These are phyloP conservation scores for Hebeloma cylindrosporum DNA, from an alignment of 768 basidiomycete genomes.

Conservation along the genomic window DNA sequence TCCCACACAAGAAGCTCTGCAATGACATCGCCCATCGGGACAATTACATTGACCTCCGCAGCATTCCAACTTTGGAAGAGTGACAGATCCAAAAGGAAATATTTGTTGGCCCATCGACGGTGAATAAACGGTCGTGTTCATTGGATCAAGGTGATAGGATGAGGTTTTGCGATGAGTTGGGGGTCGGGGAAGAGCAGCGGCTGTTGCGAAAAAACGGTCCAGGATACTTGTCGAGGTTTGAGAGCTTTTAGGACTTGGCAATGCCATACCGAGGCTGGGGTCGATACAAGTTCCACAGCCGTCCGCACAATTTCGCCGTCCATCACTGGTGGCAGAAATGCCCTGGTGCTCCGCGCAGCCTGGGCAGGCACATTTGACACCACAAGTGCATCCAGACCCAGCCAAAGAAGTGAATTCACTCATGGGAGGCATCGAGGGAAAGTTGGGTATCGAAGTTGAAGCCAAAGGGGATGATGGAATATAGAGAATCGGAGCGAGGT, in stretches of 20 bases:
- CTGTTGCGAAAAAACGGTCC: constrained; percentile 65
- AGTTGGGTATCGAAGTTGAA: constrained; percentile 40
- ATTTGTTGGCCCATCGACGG: constrained; percentile 19
- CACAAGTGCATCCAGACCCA: constrained; percentile 73
- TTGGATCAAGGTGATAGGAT: constrained; percentile 46
- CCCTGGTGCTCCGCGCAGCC: constrained; percentile 75
- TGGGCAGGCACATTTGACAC: constrained; percentile 66
- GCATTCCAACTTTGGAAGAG: constrained; percentile 65
- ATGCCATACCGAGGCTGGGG: constrained; percentile 40
- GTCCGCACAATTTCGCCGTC: constrained; percentile 48
- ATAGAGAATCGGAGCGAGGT: constrained; percentile 50
- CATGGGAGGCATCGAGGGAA: constrained; percentile 60
- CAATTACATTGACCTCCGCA: constrained; percentile 65
- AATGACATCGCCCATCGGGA: constrained; percentile 52
- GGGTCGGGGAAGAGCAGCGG: constrained; percentile 66
- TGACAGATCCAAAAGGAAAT: constrained; percentile 48
- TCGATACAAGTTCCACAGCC: constrained; percentile 69
- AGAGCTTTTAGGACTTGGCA: constrained; percentile 32
- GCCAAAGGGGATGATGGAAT: constrained; percentile 24
- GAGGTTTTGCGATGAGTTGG: constrained; percentile 42
- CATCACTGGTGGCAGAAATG: constrained; percentile 41
- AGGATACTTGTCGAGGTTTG: constrained; percentile 33
- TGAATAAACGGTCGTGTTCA: constrained; percentile 42
- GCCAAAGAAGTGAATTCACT: constrained; percentile 58
- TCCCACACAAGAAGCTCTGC: constrained; percentile 56